Evolutionary conservation across 2,329 filamentous ascomycete genomes (phyloP), one percentile per base, ranked within the genome.

Genomic region (Colletotrichum sp.): DNA sequence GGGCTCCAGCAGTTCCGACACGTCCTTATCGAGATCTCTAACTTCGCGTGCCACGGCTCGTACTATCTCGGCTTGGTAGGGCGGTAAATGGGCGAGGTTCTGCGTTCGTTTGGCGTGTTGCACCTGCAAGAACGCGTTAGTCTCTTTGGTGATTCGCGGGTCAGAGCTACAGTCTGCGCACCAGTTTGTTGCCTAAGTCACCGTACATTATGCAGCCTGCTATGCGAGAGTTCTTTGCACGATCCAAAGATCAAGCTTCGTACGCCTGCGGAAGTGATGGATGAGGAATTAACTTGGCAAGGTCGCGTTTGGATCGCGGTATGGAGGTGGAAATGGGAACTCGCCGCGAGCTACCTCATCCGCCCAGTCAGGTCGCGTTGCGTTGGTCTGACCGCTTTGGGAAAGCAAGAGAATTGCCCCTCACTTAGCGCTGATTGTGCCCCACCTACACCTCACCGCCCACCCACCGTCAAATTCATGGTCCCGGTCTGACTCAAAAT

Each of bases 41-140:
- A 98, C 96, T 89, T 99, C 97, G 81, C 96, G 94, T 3, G 95
- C 94, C 65, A 98, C 94, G 24, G 92, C 92, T 73, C 96, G 96
- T 71, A 99, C 95, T 60, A 98, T 91, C 82, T 99, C 97, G 32
- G 96, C 94, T 85, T 98, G 96, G 84, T 99, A 99, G 5, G 96
- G 93, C 1, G 97, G 97, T 4, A 99, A 91, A 83, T 98, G 93
- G 36, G 93, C 88, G 72, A 99, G 92, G 78, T 95, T 94, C 85
- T 97, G 95, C 21, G 95, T 98, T 83, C 97, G 93, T 90, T 99
- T 99, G 84, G 97, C 97, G 89, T 99, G 95, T 88, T 96, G 94
- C 80, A 98, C 96, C 95, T 98, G 79, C 32, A 26, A 63, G n/a
- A 63, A 32, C 61, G 64, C 68, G 76, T 79, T 79, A 68, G 78